Base-by-base conservation (phyloP, 306 rosid genomes). In the Leucaena leucocephala region DNA sequence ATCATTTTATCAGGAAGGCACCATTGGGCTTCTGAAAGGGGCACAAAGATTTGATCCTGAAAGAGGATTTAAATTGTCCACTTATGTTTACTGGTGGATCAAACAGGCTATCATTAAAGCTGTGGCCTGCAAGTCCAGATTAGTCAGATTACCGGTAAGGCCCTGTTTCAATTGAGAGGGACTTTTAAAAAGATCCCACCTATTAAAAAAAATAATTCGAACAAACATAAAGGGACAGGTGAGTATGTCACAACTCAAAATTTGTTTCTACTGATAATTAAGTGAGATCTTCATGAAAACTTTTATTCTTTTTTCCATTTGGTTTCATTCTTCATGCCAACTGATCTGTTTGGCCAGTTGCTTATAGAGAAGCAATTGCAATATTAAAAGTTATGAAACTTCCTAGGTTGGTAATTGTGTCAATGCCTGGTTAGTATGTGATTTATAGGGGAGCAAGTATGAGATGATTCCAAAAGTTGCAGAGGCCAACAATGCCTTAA, bases 11-110 rank as follows among this genome's bases (percentile, higher is more conserved):
- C 84, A 94, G 96, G 96, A 91, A 91, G 96, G 98, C 64, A 91
- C 89, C 88, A 85, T 90, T 44, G 94, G 98, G 22, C 98, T 94
- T 80, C 92, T 91, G 61, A 71, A 76, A 68, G 98, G 94, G 78
- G 98, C 87, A 12, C 88, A 86, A 82, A 90, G 81, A 80, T 94
- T 90, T 78, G 96, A 91, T 19, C 94, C 92, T 8, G 78, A 86
- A 11, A 86, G 90, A 83, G 97, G 97, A 70, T 39, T 82, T 52
- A 94, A 91, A 66, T 46, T 94, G 46, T 91, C 98, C 59, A 91
- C 97, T n/a, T 91, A 91, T 83, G 93, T 84, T 33, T 91, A 94
- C 85, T 91, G 94, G 96, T 94, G 96, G 97, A 91, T 94, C 65
- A 89, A 80, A 78, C 97, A 94, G 88, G 94, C 96, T 55, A 89